Evolutionary conservation across 2,329 filamentous ascomycete genomes (phyloP), one percentile per base, ranked within the genome.

Genomic region (Alternaria triticimaculans): DNA sequence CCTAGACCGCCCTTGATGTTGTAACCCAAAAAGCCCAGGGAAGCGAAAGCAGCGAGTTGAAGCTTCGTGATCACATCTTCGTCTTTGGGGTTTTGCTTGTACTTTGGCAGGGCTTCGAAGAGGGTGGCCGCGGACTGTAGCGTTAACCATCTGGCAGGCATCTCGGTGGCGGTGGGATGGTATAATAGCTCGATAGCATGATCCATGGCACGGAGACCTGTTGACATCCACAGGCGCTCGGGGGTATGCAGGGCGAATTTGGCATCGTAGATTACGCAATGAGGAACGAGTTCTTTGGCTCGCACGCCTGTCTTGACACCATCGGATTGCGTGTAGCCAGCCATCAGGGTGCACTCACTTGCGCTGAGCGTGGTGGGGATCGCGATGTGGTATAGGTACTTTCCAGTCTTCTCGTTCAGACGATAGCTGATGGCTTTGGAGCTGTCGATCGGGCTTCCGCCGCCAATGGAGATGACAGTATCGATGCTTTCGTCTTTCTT

Each of bases 131-230:
- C 83, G 3, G 86, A 82, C 26, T 80, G 79, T 28, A 87, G 64
- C 1, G 78, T 75, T 64, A 84, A 75, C 66, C 82, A 79, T n/a
- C 82, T 80, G 18, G 80, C 81, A 0, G 86, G 86, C 70, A 87
- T 80, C 70, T 87, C 85, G 1, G 81, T 81, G 2, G 84, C 80
- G 0, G 82, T 83, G 0, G 84, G 84, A 62, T 88, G 84, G 66
- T 87, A 87, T 62, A 86, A 75, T 2, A 83, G 62, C 71, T 88
- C 86, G 53, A 88, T 77, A 0, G 86, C 85, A 65, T 88, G 86
- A 68, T 88, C 86, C 59, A 88, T 74, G 0, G 86, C 84, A 12
- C 86, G 77, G 58, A 88, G 74, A 0, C 82, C 86, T 0, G 86
- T 88, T 55, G 82, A 83, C 54, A 85, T 73, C 80, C 83, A 86